Percentiles rank a stretch among this genome's conserved stretches.
These are phyloP conservation scores for Bonia amplexicaulis DNA, from an alignment of 176 grass and related monocot species.

Conservation along the genomic window DNA sequence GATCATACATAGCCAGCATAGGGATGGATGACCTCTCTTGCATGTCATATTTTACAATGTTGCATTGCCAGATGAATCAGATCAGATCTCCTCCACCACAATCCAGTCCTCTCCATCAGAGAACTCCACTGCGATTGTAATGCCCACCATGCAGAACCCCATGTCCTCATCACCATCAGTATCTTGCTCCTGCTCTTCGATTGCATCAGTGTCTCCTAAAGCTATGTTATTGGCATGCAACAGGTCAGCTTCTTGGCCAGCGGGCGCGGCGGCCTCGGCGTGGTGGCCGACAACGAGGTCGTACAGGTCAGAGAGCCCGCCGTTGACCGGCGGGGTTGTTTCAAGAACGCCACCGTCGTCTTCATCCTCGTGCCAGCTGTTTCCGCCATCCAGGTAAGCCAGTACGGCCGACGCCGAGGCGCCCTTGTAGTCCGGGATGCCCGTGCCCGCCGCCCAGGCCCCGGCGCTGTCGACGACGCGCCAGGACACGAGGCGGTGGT, in stretches of 20 bases:
- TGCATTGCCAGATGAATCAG: neutral
- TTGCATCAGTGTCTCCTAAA: neutral
- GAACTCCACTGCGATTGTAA: constrained; percentile 53
- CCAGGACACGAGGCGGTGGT: constrained; percentile 78
- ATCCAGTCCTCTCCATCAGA: constrained; percentile 90
- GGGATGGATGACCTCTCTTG: constrained; percentile 15
- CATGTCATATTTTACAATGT: neutral
- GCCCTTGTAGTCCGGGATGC: constrained; percentile 31
- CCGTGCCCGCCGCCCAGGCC: neutral
- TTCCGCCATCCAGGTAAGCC: constrained; percentile 37
- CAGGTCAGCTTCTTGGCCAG: neutral
- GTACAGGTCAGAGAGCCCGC: constrained; percentile 40
- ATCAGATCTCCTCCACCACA: constrained; percentile 59
- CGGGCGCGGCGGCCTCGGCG: neutral
- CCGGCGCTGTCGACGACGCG: constrained; percentile 36
- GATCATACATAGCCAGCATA: neutral
- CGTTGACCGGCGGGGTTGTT: neutral
- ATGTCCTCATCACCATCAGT: constrained; percentile 23
- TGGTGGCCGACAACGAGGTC: constrained; percentile 39
- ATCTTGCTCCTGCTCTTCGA: constrained; percentile 21
- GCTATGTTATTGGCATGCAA: neutral
- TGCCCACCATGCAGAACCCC: constrained; percentile 72
- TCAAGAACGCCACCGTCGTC: constrained; percentile 16
- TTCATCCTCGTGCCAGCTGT: constrained; percentile 38
- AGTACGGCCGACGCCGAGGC: constrained; percentile 59